Conservation (phyloP, 495 filamentous ascomycete genomes). For the Penicillium malachiteum region DNA sequence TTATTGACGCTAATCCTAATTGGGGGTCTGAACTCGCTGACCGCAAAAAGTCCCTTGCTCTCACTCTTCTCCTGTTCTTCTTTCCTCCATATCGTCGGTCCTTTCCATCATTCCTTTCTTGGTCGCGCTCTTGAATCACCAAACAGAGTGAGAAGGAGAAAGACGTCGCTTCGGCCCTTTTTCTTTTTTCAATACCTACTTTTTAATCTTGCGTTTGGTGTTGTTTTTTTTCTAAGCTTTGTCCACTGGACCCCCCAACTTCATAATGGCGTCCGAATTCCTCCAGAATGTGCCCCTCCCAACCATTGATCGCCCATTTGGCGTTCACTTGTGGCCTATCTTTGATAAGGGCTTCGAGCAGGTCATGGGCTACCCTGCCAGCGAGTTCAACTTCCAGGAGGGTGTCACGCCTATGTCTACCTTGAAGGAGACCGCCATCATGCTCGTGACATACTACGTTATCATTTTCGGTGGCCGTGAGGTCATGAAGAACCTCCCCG, state of each 20-base stretch:
- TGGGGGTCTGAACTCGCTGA: conserved; percentile 32
- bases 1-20: conserved; percentile 26
- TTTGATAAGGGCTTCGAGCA: conserved; percentile 80
- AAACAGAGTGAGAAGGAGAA: background rate
- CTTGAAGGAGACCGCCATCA: conserved; percentile 52
- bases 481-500: conserved; percentile 59
- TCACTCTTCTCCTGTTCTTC: conserved; percentile 17
- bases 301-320: conserved; percentile 88
- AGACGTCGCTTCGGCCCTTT: conserved; percentile 4
- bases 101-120: conserved; percentile 26
- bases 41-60: conserved; percentile 24
- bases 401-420: conserved; percentile 62
- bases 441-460: conserved; percentile 63
- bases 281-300: conserved; percentile 68
- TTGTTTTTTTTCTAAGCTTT: background rate
- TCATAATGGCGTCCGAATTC: conserved; percentile 51
- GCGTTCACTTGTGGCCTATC: conserved; percentile 88
- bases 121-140: conserved; percentile 1
- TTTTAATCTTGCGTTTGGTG: conserved; percentile 1
- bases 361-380: conserved; percentile 64
- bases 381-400: conserved; percentile 58
- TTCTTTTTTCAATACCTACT: background rate
- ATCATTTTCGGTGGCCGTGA: conserved; percentile 66
- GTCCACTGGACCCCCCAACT: background rate
- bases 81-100: conserved; percentile 22